A percentile compares a stretch with the other conserved stretches of the same genome.
Evolutionary conservation across 2,329 filamentous ascomycete species (phyloP).

Genomic region (Cytospora piceicola): DNA sequence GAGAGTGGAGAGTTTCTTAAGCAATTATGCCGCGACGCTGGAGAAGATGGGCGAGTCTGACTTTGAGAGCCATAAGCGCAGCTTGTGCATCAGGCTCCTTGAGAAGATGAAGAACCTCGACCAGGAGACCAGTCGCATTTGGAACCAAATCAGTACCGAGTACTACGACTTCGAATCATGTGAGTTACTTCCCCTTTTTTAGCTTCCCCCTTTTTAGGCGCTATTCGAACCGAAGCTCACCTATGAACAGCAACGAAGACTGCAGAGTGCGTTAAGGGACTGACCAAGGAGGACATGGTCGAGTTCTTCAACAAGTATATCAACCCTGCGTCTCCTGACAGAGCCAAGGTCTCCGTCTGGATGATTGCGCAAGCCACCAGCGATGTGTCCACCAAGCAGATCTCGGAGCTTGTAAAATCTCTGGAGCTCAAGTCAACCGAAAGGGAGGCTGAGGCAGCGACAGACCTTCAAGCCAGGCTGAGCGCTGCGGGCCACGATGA

Average conservation of each 20-base stretch:
- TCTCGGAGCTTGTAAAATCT: slow-evolving; percentile 45
- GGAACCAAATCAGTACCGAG: slow-evolving; percentile 82
- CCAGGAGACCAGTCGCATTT: slow-evolving; percentile 81
- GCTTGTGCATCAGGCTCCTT: slow-evolving; percentile 81
- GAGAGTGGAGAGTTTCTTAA: slow-evolving; percentile 84
- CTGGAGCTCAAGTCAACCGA: slow-evolving; percentile 41
- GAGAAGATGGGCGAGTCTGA: slow-evolving; percentile 78
- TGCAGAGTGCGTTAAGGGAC: slow-evolving; percentile 70
- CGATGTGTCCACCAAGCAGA: slow-evolving; percentile 48
- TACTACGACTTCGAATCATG: slow-evolving; percentile 89
- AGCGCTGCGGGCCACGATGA: slow-evolving; percentile 47
- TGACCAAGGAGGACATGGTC: slow-evolving; percentile 80
- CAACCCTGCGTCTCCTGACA: slow-evolving; percentile 69
- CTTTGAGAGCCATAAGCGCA: slow-evolving; percentile 90
- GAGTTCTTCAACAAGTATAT: slow-evolving; percentile 80
- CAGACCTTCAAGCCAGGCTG: slow-evolving; percentile 42
- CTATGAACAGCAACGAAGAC: slow-evolving; percentile 22
- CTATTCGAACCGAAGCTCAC: not conserved
- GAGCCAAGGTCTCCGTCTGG: slow-evolving; percentile 86
- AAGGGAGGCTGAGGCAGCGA: slow-evolving; percentile 37
- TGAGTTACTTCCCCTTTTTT: slow-evolving; percentile 48
- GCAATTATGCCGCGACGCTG: slow-evolving; percentile 66
- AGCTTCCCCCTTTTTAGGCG: not conserved
- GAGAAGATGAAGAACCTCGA: slow-evolving; percentile 93
- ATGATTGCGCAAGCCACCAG: slow-evolving; percentile 72